These are phyloP conservation scores for Torrubiella hemipterigena DNA, from an alignment of 2,329 filamentous ascomycete species.

Conservation along the genomic window DNA sequence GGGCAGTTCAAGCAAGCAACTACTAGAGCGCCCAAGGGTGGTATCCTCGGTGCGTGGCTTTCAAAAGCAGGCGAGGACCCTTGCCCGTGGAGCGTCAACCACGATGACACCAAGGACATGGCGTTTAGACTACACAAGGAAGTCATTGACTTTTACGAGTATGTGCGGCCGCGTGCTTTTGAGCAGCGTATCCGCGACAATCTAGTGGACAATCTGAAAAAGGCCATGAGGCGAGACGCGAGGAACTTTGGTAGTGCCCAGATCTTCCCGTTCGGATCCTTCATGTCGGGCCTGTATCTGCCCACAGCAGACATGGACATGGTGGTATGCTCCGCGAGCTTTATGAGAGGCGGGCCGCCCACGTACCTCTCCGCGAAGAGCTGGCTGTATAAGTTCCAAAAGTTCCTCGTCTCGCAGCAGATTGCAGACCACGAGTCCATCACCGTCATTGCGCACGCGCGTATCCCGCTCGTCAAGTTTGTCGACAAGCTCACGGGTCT, in stretches of 20 bases:
- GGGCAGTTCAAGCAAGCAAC: conserved; percentile 37
- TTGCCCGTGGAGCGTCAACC: conserved; percentile 54
- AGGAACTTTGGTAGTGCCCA: conserved; percentile 46
- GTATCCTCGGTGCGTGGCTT: conserved; percentile 40
- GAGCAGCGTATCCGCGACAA: conserved; percentile 65
- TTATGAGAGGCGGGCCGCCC: conserved; percentile 38
- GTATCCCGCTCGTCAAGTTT: conserved; percentile 88
- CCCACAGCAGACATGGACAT: conserved; percentile 86
- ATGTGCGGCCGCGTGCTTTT: conserved; percentile 63
- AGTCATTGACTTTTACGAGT: conserved; percentile 79
- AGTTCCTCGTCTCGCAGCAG: conserved; percentile 40
- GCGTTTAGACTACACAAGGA: conserved; percentile 74
- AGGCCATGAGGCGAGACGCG: conserved; percentile 37
- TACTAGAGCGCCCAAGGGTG: conserved; percentile 36
- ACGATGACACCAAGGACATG: conserved; percentile 39
- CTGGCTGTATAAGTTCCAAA: conserved; percentile 50
- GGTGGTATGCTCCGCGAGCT: conserved; percentile 57
- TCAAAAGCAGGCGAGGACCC: conserved; percentile 26
- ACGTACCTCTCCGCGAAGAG: conserved; percentile 37
- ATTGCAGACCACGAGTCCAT: conserved; percentile 48
- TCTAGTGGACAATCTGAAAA: conserved; percentile 57
- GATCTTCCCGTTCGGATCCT: conserved; percentile 80
- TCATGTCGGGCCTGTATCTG: conserved; percentile 65
- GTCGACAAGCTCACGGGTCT: conserved; percentile 66
- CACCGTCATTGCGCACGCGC: conserved; percentile 60